phyloP scores from a whole-genome alignment of 2,329 filamentous ascomycete species.

The Neocucurbitaria cava region DNA sequence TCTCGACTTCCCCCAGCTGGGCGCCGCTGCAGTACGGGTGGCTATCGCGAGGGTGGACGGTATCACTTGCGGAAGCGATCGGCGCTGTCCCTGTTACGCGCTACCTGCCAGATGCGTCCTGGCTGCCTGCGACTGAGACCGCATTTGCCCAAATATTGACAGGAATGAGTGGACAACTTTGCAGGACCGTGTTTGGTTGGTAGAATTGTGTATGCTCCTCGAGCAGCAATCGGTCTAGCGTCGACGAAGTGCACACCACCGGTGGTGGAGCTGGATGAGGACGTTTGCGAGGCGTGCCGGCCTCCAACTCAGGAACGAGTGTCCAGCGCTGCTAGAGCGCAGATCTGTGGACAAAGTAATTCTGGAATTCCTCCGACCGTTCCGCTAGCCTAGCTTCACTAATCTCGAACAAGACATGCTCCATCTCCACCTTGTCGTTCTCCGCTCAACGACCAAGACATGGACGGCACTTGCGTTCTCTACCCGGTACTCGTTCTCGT shows the following conservation, averaged over 20 bases:
- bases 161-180: background rate
- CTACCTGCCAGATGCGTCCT: constrained; percentile 1
- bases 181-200: background rate
- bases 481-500: background rate
- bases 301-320: background rate
- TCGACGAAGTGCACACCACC: background rate
- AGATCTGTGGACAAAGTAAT: too few relatives aligned
- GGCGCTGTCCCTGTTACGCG: constrained; percentile 4
- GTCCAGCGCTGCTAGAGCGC: background rate
- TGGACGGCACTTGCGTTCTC: background rate
- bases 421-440: background rate
- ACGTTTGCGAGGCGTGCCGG: background rate
- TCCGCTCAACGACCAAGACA: background rate
- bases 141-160: background rate
- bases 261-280: background rate
- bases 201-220: too few relatives aligned
- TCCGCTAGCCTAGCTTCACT: background rate
- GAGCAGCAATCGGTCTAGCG: background rate
- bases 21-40: background rate
- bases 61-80: constrained; percentile 3
- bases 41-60: constrained; percentile 4
- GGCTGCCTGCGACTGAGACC: constrained; percentile 5
- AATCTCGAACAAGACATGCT: background rate
- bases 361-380: background rate
- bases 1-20: background rate